Conservation (phyloP, 371 early-diverging fungal species). For the Entomophthora muscae region DNA sequence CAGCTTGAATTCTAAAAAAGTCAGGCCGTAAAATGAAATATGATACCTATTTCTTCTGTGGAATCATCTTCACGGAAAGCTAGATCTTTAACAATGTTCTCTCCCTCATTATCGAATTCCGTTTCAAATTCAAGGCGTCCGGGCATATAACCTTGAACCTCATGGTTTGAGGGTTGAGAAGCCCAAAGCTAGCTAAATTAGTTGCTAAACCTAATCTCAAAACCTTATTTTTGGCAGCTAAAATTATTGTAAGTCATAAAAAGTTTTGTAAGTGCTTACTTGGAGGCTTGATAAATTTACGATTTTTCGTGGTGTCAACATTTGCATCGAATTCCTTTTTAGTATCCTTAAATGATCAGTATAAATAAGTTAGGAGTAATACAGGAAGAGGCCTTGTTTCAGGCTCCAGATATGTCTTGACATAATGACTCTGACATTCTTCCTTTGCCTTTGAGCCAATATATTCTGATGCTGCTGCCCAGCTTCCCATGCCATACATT, state of each 20-base stretch:
- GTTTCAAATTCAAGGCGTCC: slow-evolving; percentile 93
- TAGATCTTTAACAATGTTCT: slow-evolving; percentile 84
- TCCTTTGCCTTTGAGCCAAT: slow-evolving; percentile 76
- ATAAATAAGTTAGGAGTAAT: background rate
- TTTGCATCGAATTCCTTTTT: background rate
- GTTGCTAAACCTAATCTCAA: background rate
- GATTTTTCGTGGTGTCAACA: background rate
- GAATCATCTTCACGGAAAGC: slow-evolving; percentile 73
- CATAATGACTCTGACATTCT: slow-evolving; percentile 87
- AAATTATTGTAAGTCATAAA: background rate
- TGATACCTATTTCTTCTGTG: slow-evolving; percentile 52
- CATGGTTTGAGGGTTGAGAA: slow-evolving; percentile 78
- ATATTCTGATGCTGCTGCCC: slow-evolving; percentile 86
- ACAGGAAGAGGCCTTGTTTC: slow-evolving; percentile 66
- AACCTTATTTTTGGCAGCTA: slow-evolving; percentile 1
- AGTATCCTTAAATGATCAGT: background rate
- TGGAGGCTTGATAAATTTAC: slow-evolving; percentile 1
- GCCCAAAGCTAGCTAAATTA: background rate
- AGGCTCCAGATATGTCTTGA: slow-evolving; percentile 59
- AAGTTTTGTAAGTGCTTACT: background rate
- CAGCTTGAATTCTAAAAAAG: slow-evolving; percentile 69
- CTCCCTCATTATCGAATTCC: slow-evolving; percentile 94
- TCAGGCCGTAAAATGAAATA: background rate
- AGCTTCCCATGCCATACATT: slow-evolving; percentile 93
- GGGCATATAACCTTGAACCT: slow-evolving; percentile 95